Percentiles rank a stretch among this genome's conserved stretches.
Conservation (phyloP, 106 monocot species). For the Vanilla planifolia region DNA sequence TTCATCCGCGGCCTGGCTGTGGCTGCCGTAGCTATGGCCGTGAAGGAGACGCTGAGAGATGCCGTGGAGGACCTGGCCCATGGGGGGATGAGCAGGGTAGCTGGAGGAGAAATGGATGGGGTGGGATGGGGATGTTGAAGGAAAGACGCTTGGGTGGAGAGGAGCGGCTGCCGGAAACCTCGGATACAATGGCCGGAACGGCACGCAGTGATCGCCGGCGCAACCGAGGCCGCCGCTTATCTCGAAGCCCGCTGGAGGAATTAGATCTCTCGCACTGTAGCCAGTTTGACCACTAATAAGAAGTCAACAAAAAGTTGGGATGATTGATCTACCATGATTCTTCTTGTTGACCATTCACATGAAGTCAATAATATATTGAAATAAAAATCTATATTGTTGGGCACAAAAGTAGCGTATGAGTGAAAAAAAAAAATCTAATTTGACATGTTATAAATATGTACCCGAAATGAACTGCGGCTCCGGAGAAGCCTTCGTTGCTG, state of each 20-base stretch:
- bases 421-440: neutral
- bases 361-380: too few relatives aligned
- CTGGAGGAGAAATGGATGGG: conserved; percentile 36
- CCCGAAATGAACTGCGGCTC: conserved; percentile 54
- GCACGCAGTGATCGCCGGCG: conserved; percentile 43
- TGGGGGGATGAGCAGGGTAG: conserved; percentile 32
- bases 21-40: conserved; percentile 24
- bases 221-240: conserved; percentile 14
- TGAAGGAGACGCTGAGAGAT: conserved; percentile 26
- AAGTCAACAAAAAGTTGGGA: neutral
- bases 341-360: too few relatives aligned
- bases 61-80: conserved; percentile 56
- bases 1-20: conserved; percentile 13
- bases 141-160: neutral
- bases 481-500: conserved; percentile 57
- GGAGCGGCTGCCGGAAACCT: conserved; percentile 31
- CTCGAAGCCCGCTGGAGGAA: conserved; percentile 31
- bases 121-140: conserved; percentile 29
- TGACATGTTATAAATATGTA: conserved; percentile 5
- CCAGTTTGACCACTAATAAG: neutral
- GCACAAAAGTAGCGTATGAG: too few relatives aligned
- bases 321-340: too few relatives aligned
- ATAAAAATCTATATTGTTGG: too few relatives aligned
- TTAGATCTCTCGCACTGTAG: conserved; percentile 54
- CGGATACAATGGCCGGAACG: conserved; percentile 59